Percentiles rank a stretch among this genome's conserved stretches.
These are phyloP conservation scores for Aspergillus biplanus DNA, from an alignment of 495 filamentous ascomycete species.

Conservation along the genomic window DNA sequence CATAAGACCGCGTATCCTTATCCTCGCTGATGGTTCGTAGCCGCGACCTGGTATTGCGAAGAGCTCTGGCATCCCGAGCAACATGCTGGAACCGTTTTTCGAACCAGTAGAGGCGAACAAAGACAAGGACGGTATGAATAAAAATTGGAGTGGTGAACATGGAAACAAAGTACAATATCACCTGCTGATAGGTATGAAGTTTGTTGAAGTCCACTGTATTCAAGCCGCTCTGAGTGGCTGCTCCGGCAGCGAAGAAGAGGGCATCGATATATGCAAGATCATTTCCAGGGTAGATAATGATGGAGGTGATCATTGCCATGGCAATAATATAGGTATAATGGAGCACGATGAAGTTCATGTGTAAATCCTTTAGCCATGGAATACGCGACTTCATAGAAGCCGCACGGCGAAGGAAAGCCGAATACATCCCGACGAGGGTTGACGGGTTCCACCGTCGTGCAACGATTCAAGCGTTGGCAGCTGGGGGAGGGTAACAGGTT, in stretches of 20 bases:
- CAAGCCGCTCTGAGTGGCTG: slow-evolving; percentile 87
- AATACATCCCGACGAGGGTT: slow-evolving; percentile 36
- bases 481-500: slow-evolving; percentile 1
- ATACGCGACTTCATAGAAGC: slow-evolving; percentile 27
- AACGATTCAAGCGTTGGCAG: slow-evolving; percentile 1
- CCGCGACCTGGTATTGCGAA: slow-evolving; percentile 60
- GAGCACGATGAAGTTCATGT: slow-evolving; percentile 82
- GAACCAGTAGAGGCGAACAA: slow-evolving; percentile 94
- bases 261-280: slow-evolving; percentile 82
- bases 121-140: slow-evolving; percentile 85
- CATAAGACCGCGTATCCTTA: slow-evolving; percentile 48
- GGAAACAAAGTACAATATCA: slow-evolving; percentile 69
- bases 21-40: slow-evolving; percentile 58
- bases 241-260: slow-evolving; percentile 79
- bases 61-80: slow-evolving; percentile 59
- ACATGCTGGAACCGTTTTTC: slow-evolving; percentile 89
- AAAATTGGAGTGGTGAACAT: slow-evolving; percentile 87
- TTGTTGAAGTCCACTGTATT: slow-evolving; percentile 83
- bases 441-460: slow-evolving; percentile 19
- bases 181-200: slow-evolving; percentile 76
- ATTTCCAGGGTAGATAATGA: slow-evolving; percentile 70
- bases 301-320: slow-evolving; percentile 68
- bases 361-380: slow-evolving; percentile 50
- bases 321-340: slow-evolving; percentile 86
- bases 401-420: slow-evolving; percentile 28